These are phyloP conservation scores for Nakaseomyces bracarensis DNA, from an alignment of 1,139 yeast species.

Conservation along the genomic window DNA sequence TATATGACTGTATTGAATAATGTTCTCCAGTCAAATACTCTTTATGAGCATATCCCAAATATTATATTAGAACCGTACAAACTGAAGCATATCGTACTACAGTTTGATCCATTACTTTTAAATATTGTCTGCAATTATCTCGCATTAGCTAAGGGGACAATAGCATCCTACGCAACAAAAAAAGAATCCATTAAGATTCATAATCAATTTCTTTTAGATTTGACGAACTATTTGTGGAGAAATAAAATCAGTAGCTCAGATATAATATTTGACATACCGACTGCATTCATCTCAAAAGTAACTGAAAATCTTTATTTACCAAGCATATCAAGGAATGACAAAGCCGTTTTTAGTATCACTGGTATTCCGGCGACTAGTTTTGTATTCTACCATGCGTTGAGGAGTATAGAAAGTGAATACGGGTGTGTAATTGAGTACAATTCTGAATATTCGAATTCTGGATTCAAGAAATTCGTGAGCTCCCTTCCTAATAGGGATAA, in stretches of 20 bases:
- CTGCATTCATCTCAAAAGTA: slow-evolving; percentile 35
- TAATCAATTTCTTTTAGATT: slow-evolving; percentile 50
- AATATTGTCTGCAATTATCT: slow-evolving; percentile 40
- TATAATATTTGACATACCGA: slow-evolving; percentile 35
- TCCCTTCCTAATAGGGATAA: slow-evolving; percentile 30
- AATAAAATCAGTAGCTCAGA: slow-evolving; percentile 39
- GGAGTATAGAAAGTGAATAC: slow-evolving; percentile 12
- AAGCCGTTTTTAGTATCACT: slow-evolving; percentile 43
- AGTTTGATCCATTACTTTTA: slow-evolving; percentile 19
- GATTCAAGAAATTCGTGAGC: slow-evolving; percentile 18
- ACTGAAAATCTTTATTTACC: slow-evolving; percentile 36
- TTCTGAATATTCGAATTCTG: slow-evolving; percentile 36
- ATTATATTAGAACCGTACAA: slow-evolving; percentile 3
- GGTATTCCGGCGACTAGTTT: slow-evolving; percentile 49
- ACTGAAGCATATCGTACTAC: slow-evolving; percentile 9
- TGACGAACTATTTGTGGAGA: slow-evolving; percentile 57
- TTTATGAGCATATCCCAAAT: slow-evolving; percentile 4
- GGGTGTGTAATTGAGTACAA: slow-evolving; percentile 33
- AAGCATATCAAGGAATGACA: slow-evolving; percentile 25
- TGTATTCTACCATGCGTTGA: slow-evolving; percentile 25
- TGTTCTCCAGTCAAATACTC: background rate
- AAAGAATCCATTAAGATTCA: slow-evolving; percentile 34
- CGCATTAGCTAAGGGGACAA: slow-evolving; percentile 36
- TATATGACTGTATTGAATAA: background rate
- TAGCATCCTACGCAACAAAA: slow-evolving; percentile 22